Evolutionary conservation across 345 rosid genomes (phyloP).

Genomic region (Lagerstroemia speciosa): DNA sequence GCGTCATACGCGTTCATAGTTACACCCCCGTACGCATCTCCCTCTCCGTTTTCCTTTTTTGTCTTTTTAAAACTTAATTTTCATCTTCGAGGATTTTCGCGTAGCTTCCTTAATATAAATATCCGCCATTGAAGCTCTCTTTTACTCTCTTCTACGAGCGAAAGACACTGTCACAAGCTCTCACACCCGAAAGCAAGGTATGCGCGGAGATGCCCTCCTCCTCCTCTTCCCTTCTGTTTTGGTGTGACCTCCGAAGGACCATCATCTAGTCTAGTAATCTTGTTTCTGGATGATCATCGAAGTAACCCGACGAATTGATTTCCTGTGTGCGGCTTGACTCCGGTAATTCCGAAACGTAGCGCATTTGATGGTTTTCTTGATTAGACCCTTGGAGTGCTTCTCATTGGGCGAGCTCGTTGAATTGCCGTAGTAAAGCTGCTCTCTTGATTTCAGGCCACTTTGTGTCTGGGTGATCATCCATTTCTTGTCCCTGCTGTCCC

Average conservation of each 20-base stretch:
- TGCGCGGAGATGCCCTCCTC: slow-evolving; percentile 6
- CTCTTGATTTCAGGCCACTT: neutral
- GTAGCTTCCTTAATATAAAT: neutral
- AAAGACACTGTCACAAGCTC: neutral
- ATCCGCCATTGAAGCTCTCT: neutral
- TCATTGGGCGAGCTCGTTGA: neutral
- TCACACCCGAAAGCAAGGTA: slow-evolving; percentile 9
- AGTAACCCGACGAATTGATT: neutral
- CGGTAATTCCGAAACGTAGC: neutral
- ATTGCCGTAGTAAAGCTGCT: neutral
- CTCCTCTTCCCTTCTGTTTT: neutral
- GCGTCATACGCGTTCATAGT: slow-evolving; percentile 19
- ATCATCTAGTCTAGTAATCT: neutral
- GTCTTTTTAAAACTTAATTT: no score
- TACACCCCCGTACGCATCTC: slow-evolving; percentile 35
- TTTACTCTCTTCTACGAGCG: neutral
- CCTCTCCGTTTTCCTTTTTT: neutral
- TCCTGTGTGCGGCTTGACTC: neutral
- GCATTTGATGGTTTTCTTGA: neutral
- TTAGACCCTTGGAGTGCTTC: neutral
- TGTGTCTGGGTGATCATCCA: neutral
- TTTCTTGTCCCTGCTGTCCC: neutral
- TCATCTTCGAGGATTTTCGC: no score
- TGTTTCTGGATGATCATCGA: neutral
- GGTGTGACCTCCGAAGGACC: neutral